Evolutionary conservation across 225 moss, liverwort and hornwort species (phyloP), one percentile per base, ranked within the genome.

Genomic region (Marchantia polymorpha): DNA sequence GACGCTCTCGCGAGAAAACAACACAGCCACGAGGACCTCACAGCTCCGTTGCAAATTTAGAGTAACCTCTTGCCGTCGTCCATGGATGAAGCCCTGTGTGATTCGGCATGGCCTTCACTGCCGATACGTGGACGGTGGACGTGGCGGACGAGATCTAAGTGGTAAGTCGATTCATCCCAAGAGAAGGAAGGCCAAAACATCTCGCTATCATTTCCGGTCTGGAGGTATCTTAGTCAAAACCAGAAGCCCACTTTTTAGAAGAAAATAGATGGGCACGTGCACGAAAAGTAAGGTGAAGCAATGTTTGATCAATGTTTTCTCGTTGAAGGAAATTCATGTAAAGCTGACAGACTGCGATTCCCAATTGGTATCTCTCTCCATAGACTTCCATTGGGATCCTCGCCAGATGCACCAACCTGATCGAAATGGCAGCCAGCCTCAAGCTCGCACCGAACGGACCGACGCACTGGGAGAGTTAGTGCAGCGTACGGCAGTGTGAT

Each of bases 231-330:
- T 7, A 25, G 55, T n/a, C n/a, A n/a, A n/a, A n/a, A n/a, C n/a
- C 29, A 79, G 69, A 55, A 69, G 55, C 39, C 70, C 71, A 6
- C 69, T 71, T 10, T 69, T 69, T 69, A 67, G 70, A 52, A 53
- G 79, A 55, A 53, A 79, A 54, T 27, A 67, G 27, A 51, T 79
- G 22, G 52, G 31, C 10, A 79, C 70, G 30, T 53, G 31, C 10
- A 79, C 70, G 30, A 69, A 79, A n/a, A 79, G 79, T 20, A 69
- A 70, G 52, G 79, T 70, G 29, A 68, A 69, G 51, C 70, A 79
- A 30, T 69, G 54, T 17, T 30, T 79, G 68, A 79, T 79, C 39
- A 69, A 46, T 69, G 79, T 52, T 56, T n/a, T 30, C 69, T 56
- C 69, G 70, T 70, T n/a, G n/a, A n/a, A n/a, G n/a, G n/a, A n/a